A percentile compares a stretch with the other conserved stretches of the same genome.
Evolutionary conservation across 768 basidiomycete genomes (phyloP).

Genomic region (Obba rivulosa): DNA sequence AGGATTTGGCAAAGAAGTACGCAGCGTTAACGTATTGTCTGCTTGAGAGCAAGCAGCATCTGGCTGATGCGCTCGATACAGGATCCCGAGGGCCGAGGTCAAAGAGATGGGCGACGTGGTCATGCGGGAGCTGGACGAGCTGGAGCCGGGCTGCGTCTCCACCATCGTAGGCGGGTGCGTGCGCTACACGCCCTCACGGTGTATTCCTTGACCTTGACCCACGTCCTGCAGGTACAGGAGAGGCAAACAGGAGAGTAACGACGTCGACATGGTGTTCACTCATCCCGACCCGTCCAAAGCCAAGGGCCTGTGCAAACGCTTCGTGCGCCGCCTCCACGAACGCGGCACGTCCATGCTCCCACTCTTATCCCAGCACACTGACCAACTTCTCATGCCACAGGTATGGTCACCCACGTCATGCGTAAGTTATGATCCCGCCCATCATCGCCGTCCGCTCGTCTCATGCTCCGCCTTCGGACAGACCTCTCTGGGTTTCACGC

Average conservation of each 20-base stretch:
- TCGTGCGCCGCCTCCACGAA: slow-evolving; percentile 53
- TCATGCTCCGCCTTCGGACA: slow-evolving; percentile 16
- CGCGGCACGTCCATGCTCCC: slow-evolving; percentile 30
- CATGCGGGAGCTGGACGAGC: slow-evolving; percentile 54
- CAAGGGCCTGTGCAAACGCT: slow-evolving; percentile 55
- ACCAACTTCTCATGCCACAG: slow-evolving; percentile 26
- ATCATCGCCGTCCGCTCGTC: not conserved
- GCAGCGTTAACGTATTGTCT: slow-evolving; percentile 7
- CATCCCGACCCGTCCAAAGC: slow-evolving; percentile 53
- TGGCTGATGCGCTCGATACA: slow-evolving; percentile 16
- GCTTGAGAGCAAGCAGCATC: too few relatives aligned
- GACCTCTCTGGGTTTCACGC: slow-evolving; percentile 58
- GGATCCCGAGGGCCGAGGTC: slow-evolving; percentile 73
- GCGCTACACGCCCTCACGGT: not conserved
- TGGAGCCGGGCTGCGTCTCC: slow-evolving; percentile 64
- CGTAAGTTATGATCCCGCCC: slow-evolving; percentile 43
- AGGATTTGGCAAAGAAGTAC: slow-evolving; percentile 49
- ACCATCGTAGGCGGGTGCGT: slow-evolving; percentile 81
- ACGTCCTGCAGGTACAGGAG: slow-evolving; percentile 60
- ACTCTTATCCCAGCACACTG: not conserved
- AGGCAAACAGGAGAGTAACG: slow-evolving; percentile 76
- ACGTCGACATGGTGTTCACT: slow-evolving; percentile 87
- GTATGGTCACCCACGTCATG: slow-evolving; percentile 78
- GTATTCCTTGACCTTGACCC: not conserved
- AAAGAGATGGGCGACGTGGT: slow-evolving; percentile 70